Conservation (phyloP, 106 monocot species). For the Allium fistulosum region DNA sequence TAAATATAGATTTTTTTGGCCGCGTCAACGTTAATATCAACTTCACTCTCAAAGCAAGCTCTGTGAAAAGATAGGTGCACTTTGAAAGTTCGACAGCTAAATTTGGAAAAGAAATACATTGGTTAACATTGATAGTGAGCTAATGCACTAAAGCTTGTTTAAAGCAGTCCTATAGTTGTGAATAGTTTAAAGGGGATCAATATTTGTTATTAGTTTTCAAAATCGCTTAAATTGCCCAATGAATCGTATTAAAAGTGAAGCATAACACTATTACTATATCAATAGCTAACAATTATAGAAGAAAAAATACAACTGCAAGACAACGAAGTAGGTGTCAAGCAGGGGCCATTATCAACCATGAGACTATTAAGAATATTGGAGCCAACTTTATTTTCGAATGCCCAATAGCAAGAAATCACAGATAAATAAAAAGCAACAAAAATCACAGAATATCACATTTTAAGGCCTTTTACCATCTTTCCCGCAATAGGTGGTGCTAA, state of each 20-base stretch:
- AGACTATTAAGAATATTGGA: conserved; percentile 64
- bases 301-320: conserved; percentile 49
- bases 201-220: too few relatives aligned
- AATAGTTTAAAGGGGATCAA: too few relatives aligned
- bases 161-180: too few relatives aligned
- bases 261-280: too few relatives aligned
- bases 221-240: too few relatives aligned
- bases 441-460: conserved; percentile 61
- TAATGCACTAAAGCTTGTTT: neutral
- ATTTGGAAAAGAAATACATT: neutral
- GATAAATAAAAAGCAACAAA: conserved; percentile 56
- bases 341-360: conserved; percentile 44
- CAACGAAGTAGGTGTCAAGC: conserved; percentile 71
- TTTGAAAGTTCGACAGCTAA: neutral
- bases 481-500: conserved; percentile 66
- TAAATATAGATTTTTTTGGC: too few relatives aligned
- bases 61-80: too few relatives aligned
- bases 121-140: neutral
- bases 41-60: too few relatives aligned
- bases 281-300: conserved; percentile 42
- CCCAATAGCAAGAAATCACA: conserved; percentile 4
- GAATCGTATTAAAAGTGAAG: too few relatives aligned
- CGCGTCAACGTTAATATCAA: too few relatives aligned
- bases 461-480: conserved; percentile 75
- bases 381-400: conserved; percentile 29